phyloP scores from a whole-genome alignment of 805 yeast species.

The Diddensiella transvaalensis region DNA sequence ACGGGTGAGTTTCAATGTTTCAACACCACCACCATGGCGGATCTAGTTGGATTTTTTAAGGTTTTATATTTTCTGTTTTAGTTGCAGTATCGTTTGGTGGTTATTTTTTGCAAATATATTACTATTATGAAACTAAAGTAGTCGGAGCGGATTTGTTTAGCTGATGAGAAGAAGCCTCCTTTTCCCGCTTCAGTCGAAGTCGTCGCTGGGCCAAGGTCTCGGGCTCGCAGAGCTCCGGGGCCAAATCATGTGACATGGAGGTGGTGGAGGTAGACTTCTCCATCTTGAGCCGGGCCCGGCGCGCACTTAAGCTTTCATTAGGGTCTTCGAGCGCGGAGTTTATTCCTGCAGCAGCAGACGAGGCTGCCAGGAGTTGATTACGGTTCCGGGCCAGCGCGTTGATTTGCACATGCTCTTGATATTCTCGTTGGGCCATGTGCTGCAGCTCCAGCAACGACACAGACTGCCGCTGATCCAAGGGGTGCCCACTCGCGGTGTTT shows the following conservation, averaged over 20 bases:
- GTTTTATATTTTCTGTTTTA: too few relatives aligned
- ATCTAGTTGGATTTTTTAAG: too few relatives aligned
- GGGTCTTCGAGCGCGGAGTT: conserved; percentile 18
- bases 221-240: conserved; percentile 2
- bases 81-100: too few relatives aligned
- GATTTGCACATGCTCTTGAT: conserved; percentile 21
- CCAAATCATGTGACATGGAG: neutral
- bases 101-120: too few relatives aligned
- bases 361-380: neutral
- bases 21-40: too few relatives aligned
- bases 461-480: conserved; percentile 26
- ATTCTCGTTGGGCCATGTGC: conserved; percentile 29
- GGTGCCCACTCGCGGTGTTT: conserved; percentile 20
- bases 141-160: too few relatives aligned
- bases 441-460: conserved; percentile 33
- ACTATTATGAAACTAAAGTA: too few relatives aligned
- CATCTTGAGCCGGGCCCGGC: conserved; percentile 28
- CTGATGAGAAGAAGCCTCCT: neutral
- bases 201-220: conserved; percentile 23
- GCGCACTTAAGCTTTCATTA: conserved; percentile 31
- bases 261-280: neutral
- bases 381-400: conserved; percentile 6
- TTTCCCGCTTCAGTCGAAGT: conserved; percentile 15
- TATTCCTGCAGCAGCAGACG: neutral
- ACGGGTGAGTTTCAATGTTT: too few relatives aligned